Evolutionary conservation across 2,329 filamentous ascomycete species (phyloP), one percentile per base, ranked within the genome.

Genomic region (Penicillium hesseltinei): DNA sequence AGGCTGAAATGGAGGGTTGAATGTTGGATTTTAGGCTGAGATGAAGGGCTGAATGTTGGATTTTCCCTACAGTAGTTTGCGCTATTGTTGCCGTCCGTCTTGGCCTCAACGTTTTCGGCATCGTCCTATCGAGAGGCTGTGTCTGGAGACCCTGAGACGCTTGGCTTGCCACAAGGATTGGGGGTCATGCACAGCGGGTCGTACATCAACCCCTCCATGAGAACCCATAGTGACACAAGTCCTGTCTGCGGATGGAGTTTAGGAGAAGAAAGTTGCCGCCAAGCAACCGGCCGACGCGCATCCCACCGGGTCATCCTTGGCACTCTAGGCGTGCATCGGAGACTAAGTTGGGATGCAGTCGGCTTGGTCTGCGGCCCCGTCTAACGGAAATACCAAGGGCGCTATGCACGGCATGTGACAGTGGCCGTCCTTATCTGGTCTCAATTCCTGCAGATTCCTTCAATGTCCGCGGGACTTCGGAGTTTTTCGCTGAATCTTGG

Each of bases 1-100:
- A 82, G 35, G 62, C 66, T 56, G 66, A 64, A 10, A 62, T 57
- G 42, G 61, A 68, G 40, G 64, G 67, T 53, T 69, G 67, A 70
- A 49, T 29, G 2, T n/a, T 25, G 31, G 4, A 44, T 19, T 23
- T 23, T 23, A 82, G 35, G 62, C 66, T 56, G 66, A 64, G 11
- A 62, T 58, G 42, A 59, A 68, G 42, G 64, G 67, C 51, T 69
- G 67, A 70, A 49, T 29, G 1, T 19, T 27, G 27, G 4, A 45
- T 19, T 23, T 38, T 3, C 21, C 25, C 11, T 35, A 23, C 19
- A 45, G 38, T 19, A 21, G 23, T 17, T n/a, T 51, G n/a, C 38
- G 9, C 33, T 6, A 44, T 45, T 38, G 25, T 39, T 13, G 11
- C 17, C 6, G n/a, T 51, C n/a, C 50, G 46, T 45, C 59, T 51